phyloP scores from a whole-genome alignment of 1,284 basidiomycete species.

The Apiotrichum gracile region DNA sequence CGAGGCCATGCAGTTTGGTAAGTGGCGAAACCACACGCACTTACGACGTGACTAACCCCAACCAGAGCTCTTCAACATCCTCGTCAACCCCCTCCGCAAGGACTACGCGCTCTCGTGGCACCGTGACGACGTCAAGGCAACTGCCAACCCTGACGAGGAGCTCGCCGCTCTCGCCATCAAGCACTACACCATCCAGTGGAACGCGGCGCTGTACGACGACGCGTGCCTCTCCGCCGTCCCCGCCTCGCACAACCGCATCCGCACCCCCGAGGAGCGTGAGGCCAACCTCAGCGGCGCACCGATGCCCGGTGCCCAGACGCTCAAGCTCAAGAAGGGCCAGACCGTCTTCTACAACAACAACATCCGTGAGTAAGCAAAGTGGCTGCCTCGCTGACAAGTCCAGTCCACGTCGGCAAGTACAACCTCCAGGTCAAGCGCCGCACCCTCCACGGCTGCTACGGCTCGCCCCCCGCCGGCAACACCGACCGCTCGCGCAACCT shows the following conservation, averaged over 20 bases:
- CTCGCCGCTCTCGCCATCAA: constrained; percentile 55
- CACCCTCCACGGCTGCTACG: constrained; percentile 70
- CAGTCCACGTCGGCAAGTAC: constrained; percentile 49
- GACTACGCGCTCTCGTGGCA: constrained; percentile 77
- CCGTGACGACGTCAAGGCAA: constrained; percentile 66
- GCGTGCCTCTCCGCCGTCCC: constrained; percentile 70
- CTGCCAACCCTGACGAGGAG: constrained; percentile 63
- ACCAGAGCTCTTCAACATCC: constrained; percentile 69
- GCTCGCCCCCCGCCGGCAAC: constrained; percentile 57
- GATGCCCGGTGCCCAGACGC: constrained; percentile 63
- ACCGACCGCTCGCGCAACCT: constrained; percentile 64
- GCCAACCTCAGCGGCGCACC: constrained; percentile 55
- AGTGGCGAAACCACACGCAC: constrained; percentile 30
- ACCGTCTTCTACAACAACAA: constrained; percentile 78
- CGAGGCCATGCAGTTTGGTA: constrained; percentile 63
- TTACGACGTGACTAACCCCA: constrained; percentile 6
- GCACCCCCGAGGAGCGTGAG: constrained; percentile 59
- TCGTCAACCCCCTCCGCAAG: constrained; percentile 64
- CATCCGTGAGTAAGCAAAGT: constrained; percentile 56
- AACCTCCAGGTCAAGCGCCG: constrained; percentile 54
- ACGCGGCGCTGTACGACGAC: constrained; percentile 70
- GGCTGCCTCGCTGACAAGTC: background rate
- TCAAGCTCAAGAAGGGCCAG: constrained; percentile 62
- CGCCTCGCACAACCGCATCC: constrained; percentile 57
- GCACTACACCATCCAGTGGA: constrained; percentile 75